A percentile compares a stretch with the other conserved stretches of the same genome.
These are phyloP conservation scores for Fonsecaea multimorphosa DNA, from an alignment of 2,329 filamentous ascomycete genomes.

Conservation along the genomic window DNA sequence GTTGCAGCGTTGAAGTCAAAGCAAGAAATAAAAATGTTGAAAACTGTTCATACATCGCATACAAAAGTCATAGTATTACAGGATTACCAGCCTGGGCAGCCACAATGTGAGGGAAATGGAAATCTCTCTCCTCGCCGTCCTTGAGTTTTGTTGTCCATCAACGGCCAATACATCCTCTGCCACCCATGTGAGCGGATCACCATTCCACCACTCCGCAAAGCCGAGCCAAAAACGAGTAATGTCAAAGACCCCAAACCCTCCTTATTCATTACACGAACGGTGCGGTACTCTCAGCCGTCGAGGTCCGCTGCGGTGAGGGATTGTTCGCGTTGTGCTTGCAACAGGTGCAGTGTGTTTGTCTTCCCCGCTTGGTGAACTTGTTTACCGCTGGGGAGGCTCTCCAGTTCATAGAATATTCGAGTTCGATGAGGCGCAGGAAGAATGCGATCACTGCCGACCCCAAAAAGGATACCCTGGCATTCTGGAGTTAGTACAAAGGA, in stretches of 20 bases:
- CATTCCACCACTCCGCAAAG: too few relatives aligned
- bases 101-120: too few relatives aligned
- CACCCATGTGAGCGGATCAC: too few relatives aligned
- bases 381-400: slow-evolving; percentile 24
- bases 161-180: too few relatives aligned
- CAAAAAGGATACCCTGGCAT: slow-evolving; percentile 22
- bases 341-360: slow-evolving; percentile 28
- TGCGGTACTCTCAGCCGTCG: slow-evolving; percentile 6
- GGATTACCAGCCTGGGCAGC: too few relatives aligned
- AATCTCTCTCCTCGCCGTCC: too few relatives aligned
- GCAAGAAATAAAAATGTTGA: too few relatives aligned
- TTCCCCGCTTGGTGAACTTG: slow-evolving; percentile 6
- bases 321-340: slow-evolving; percentile 29
- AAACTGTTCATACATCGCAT: too few relatives aligned
- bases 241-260: not conserved
- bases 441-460: slow-evolving; percentile 24
- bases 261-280: slow-evolving; percentile 10
- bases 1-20: too few relatives aligned
- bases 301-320: slow-evolving; percentile 27
- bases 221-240: too few relatives aligned
- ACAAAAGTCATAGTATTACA: too few relatives aligned
- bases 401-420: slow-evolving; percentile 29
- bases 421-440: slow-evolving; percentile 29
- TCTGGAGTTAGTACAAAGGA: not conserved
- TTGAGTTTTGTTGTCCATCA: too few relatives aligned